Conservation (phyloP, 108 stramenopile genomes). For the Mediolabrus comicus region DNA sequence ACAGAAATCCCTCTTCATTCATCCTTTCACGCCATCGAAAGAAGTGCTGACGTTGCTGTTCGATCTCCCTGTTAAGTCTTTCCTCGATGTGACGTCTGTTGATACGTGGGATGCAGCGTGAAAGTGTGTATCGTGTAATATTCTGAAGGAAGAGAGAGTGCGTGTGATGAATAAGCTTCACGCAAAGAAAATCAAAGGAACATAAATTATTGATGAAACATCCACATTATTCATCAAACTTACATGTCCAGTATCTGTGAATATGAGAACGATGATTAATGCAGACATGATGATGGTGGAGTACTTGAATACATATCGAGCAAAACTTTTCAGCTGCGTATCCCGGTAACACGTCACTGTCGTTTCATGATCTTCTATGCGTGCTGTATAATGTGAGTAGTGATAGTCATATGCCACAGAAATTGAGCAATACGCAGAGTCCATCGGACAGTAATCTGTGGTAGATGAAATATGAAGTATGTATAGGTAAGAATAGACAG, state of each 20-base stretch:
- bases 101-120: background rate
- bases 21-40: background rate
- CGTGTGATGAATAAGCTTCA: background rate
- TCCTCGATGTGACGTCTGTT: background rate
- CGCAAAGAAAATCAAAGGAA: too few relatives aligned
- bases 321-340: background rate
- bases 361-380: background rate
- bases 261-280: background rate
- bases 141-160: background rate
- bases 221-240: background rate
- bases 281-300: background rate
- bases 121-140: background rate
- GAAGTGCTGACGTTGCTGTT: background rate
- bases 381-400: background rate
- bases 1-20: background rate
- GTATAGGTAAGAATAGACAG: too few relatives aligned
- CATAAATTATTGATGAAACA: too few relatives aligned
- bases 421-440: background rate
- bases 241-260: constrained; percentile 1
- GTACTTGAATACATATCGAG: constrained; percentile 3
- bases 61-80: background rate
- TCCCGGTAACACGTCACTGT: background rate
- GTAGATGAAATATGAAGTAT: too few relatives aligned
- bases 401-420: background rate
- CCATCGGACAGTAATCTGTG: background rate